Conservation (phyloP, 148 eudicot species). For the Suaeda aralocaspica region DNA sequence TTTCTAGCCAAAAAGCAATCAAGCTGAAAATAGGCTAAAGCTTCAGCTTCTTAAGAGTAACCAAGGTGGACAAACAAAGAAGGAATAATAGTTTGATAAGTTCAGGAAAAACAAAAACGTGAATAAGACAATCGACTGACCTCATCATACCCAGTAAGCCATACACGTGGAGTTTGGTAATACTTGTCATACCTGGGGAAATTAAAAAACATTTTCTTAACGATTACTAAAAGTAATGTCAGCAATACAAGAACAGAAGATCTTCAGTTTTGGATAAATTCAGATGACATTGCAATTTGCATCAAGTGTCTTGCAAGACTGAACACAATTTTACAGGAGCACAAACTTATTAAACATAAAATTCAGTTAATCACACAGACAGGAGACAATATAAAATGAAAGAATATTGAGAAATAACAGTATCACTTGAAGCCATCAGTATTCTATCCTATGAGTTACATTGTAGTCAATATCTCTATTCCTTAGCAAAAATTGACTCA, state of each 20-base stretch:
- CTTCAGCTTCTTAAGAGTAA: not conserved
- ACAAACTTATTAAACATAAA: not conserved
- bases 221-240: not conserved
- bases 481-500: no score
- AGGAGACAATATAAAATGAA: not conserved
- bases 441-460: no score
- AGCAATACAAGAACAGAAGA: not conserved
- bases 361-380: not conserved
- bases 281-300: not conserved
- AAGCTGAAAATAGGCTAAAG: not conserved
- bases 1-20: no score
- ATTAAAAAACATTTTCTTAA: not conserved
- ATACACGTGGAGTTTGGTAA: slow-evolving; percentile 97
- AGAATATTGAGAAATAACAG: not conserved
- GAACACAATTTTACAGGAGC: not conserved
- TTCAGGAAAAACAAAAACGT: not conserved
- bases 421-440: slow-evolving; percentile 3
- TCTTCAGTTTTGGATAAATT: not conserved
- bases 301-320: not conserved
- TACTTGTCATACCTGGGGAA: slow-evolving; percentile 85
- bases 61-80: not conserved
- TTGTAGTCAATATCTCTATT: no score
- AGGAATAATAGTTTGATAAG: not conserved
- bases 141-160: slow-evolving; percentile 99
- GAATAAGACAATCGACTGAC: slow-evolving; percentile 36